phyloP scores from a whole-genome alignment of 495 filamentous ascomycete genomes.

The Letharia columbiana region DNA sequence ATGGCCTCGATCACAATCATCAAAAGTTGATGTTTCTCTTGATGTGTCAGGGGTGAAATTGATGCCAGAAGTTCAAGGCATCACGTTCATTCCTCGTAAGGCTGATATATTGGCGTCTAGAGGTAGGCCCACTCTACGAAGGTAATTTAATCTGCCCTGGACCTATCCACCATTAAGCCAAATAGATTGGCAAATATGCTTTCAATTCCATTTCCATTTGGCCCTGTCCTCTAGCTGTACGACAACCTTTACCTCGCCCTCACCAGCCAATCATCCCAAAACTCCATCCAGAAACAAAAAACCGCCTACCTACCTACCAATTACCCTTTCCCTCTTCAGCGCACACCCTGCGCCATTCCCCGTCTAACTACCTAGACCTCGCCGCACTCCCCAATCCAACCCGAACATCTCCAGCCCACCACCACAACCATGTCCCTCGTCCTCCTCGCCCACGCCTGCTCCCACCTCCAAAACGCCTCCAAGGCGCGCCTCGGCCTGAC shows the following conservation, averaged over 20 bases:
- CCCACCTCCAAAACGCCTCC: constrained; percentile 89
- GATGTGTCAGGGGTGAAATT: not conserved
- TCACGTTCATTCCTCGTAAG: not conserved
- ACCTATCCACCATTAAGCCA: too few relatives aligned
- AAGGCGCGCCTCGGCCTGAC: constrained; percentile 80
- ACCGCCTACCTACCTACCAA: not conserved
- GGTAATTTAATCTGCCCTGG: too few relatives aligned
- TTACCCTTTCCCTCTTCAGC: not conserved
- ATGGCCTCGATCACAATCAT: not conserved
- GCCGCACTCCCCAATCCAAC: not conserved
- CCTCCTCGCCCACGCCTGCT: constrained; percentile 71
- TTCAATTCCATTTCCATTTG: too few relatives aligned
- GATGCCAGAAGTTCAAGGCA: not conserved
- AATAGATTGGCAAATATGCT: too few relatives aligned
- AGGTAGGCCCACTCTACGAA: too few relatives aligned
- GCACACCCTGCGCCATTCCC: not conserved
- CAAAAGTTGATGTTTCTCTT: not conserved
- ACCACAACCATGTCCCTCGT: constrained; percentile 65
- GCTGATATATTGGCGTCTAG: not conserved
- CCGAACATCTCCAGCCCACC: not conserved
- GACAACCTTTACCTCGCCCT: too few relatives aligned
- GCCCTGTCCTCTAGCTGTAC: too few relatives aligned
- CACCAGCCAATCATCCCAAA: too few relatives aligned
- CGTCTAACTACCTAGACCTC: not conserved
- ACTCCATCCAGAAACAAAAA: too few relatives aligned